Percentiles rank a stretch among this genome's conserved stretches.
Conservation (phyloP, 805 yeast species). For the Wickerhamiella bombiphila region DNA sequence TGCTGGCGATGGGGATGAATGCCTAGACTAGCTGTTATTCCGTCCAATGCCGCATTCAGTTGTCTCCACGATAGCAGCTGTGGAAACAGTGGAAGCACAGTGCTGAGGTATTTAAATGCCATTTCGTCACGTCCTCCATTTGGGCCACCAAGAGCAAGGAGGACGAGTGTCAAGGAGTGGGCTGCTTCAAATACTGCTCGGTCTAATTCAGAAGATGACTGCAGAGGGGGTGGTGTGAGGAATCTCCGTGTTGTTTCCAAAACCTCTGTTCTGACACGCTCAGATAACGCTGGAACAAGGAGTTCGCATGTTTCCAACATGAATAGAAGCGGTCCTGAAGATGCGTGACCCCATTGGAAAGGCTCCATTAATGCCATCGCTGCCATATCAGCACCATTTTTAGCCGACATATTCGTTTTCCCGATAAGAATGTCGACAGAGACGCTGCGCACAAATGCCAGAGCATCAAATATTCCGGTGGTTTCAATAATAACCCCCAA, state of each 20-base stretch:
- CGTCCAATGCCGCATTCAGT: slow-evolving; percentile 32
- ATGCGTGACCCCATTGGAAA: slow-evolving; percentile 8
- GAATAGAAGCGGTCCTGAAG: slow-evolving; percentile 13
- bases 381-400: slow-evolving; percentile 1
- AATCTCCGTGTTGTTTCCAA: slow-evolving; percentile 10
- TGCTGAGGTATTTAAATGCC: slow-evolving; percentile 30
- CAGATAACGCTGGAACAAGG: slow-evolving; percentile 10
- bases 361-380: slow-evolving; percentile 4
- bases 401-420: slow-evolving; percentile 5
- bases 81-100: slow-evolving; percentile 45
- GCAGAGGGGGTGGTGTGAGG: slow-evolving; percentile 20
- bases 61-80: slow-evolving; percentile 37
- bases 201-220: not conserved
- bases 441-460: slow-evolving; percentile 9
- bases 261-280: slow-evolving; percentile 6
- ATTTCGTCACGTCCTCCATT: not conserved
- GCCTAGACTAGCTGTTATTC: slow-evolving; percentile 37
- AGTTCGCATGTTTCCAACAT: slow-evolving; percentile 12
- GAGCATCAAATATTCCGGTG: slow-evolving; percentile 13
- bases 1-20: slow-evolving; percentile 23
- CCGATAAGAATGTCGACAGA: slow-evolving; percentile 13
- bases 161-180: slow-evolving; percentile 43
- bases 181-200: slow-evolving; percentile 35
- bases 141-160: slow-evolving; percentile 18
- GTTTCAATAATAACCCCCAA: slow-evolving; percentile 11